Evolutionary conservation across 108 stramenopile species (phyloP), one percentile per base, ranked within the genome.

Genomic region (Nitzschia sp.): DNA sequence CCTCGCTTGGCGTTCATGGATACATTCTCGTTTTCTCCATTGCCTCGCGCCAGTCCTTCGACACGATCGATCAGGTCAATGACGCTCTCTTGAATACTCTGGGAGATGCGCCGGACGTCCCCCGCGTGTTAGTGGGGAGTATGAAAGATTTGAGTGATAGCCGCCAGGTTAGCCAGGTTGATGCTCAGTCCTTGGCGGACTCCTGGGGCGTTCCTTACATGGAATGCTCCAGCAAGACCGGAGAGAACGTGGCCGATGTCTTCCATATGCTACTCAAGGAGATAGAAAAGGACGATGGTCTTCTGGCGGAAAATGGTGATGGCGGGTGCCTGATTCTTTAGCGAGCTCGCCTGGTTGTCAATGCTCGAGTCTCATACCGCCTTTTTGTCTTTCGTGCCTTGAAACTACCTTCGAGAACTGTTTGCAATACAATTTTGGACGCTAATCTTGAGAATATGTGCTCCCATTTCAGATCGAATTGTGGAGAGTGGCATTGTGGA

Each of bases 211-310:
- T 93, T 4, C 95, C 95, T 1, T 95, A 90, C 68, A 60, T 95
- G 51, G 95, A 95, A 74, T 93, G 92, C 49, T 87, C 86, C 24
- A 80, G 80, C 46, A 90, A 90, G 66, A 92, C 85, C 19, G 85
- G 86, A n/a, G 85, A 90, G 31, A 89, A 89, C 70, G 87, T 93
- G 8, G 82, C 85, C 2, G 90, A 95, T 18, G 90, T 92, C 19
- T 95, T 95, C 77, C 92, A 93, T 66, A 85, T 82, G 29, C 71
- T 95, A 32, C 65, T 95, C 67, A 88, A 85, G 61, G 95, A 95
- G 66, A 86, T 95, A 57, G 91, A 92, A 70, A 93, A 92, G 69
- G 95, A 95, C 71, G 92, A 91, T 75, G 95, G 90, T 33, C 66
- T 95, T 23, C 61, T 95, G 63, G 78, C 72, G 35, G 93, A 94